Evolutionary conservation across 2,329 filamentous ascomycete species (phyloP), one percentile per base, ranked within the genome.

Genomic region (Allantophomopsis lycopodina): DNA sequence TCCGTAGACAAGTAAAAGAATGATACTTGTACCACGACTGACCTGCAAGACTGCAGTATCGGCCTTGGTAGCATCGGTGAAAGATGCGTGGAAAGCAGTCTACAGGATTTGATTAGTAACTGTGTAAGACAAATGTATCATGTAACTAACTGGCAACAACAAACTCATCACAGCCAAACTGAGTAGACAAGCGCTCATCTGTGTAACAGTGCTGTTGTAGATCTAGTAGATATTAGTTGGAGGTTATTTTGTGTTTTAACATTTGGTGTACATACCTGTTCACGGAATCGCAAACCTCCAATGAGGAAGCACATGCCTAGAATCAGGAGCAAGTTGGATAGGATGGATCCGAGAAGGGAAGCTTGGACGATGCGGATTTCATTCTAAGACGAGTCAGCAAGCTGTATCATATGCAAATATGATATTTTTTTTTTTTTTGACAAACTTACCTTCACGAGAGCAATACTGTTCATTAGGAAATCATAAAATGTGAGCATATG

Each of bases 111-210:
- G 36, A 34, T 32, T 16, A 16, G 31, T 23, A 30, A 5, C 10
- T 14, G n/a, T 32, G n/a, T 13, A 31, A 21, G 12, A 5, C 12
- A n/a, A 2, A 14, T 11, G 31, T 30, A 23, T 5, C 16, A 7
- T 38, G 34, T 18, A 13, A 28, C 15, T 73, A 61, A 83, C 80
- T 1, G 88, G 87, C 11, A 95, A 63, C 18, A 94, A 71, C 16
- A 94, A 67, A 64, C 87, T 94, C 61, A 85, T 88, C 44, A 94
- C 88, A 54, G 83, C 88, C 59, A 94, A 61, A 65, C 85, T 93
- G 49, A 95, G 73, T 50, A 95, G 68, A 62, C 86, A 94, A 38
- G 88, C 88, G 56, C 86, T 94, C 85, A 94, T 94, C 58, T 95
- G 87, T 1, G 87, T 94, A 42, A 94, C 85, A 16, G 85, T 94